Evolutionary conservation across 1,284 basidiomycete species (phyloP), one percentile per base, ranked within the genome.

Genomic region (Apiotrichum veenhuisii): DNA sequence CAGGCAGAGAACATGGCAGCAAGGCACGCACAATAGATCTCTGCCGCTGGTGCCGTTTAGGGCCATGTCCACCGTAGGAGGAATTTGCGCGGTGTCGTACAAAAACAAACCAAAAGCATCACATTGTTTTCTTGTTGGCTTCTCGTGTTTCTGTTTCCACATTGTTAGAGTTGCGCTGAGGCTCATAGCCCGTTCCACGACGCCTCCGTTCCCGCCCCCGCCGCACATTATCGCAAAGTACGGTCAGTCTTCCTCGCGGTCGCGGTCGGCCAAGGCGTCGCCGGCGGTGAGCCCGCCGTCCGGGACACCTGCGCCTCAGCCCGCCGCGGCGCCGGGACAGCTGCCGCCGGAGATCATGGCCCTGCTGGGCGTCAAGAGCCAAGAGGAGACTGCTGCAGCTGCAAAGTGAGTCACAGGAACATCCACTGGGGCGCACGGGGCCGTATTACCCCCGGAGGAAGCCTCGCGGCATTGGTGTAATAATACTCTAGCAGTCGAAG

Each of bases 281-380:
- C 20, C 20, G 36, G 3, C 25, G 3, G 47, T 30, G 30, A 30
- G 47, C 5, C 37, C 42, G 23, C 54, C 54, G 22, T 12, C 48
- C 22, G 12, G 20, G 38, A 25, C 46, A 40, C 30, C 52, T 20
- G 12, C 34, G 9, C 37, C n/a, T n/a, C n/a, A n/a, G n/a, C n/a
- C 48, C 17, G 38, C 57, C n/a, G 43, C 43, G 0, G 45, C 55
- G 30, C 37, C 52, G 0, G 61, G 58, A 14, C 58, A 57, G 46
- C 55, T 75, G 23, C 73, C 73, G 36, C 68, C 71, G 5, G 70
- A 72, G 54, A 70, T 75, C 38, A 66, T 66, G 55, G 70, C 71
- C 53, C 55, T 75, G 49, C 63, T 75, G 14, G 73, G 73, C 11
- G 66, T 73, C 15, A 55, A 53, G 40, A 25, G 66, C 22, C 63